Evolutionary conservation across 176 grass and related monocot genomes (phyloP).

Genomic region (Oryza brachyantha): DNA sequence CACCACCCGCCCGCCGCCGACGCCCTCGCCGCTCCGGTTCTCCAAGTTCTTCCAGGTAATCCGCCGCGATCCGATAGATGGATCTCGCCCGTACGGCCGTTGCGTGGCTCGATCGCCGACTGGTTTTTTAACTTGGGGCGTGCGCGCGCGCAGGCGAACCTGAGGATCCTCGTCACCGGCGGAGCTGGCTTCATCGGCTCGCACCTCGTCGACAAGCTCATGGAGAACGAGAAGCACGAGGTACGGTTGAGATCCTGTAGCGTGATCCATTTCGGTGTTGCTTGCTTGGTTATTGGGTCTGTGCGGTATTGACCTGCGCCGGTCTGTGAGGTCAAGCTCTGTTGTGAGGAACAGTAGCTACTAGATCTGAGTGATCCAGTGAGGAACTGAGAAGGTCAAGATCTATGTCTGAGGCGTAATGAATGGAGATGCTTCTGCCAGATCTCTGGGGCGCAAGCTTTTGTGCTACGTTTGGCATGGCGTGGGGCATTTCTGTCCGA

Average conservation of each 20-base stretch:
- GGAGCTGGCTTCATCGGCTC: slow-evolving; percentile 99
- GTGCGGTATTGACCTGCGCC: background rate
- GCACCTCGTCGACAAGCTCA: slow-evolving; percentile 96
- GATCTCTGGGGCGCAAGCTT: slow-evolving; percentile 36
- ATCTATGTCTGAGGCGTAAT: slow-evolving; percentile 27
- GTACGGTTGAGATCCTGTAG: slow-evolving; percentile 41
- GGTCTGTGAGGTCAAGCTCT: slow-evolving; percentile 2
- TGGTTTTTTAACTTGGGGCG: background rate
- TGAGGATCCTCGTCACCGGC: slow-evolving; percentile 93
- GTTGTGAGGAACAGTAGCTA: background rate
- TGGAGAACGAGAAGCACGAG: slow-evolving; percentile 99
- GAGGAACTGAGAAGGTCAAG: background rate
- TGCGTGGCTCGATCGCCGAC: background rate
- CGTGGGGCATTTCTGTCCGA: background rate
- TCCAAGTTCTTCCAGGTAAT: slow-evolving; percentile 98
- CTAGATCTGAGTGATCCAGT: slow-evolving; percentile 28
- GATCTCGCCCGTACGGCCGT: slow-evolving; percentile 1
- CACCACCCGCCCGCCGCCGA: slow-evolving; percentile 77
- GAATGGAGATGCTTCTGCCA: slow-evolving; percentile 22
- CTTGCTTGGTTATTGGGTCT: background rate
- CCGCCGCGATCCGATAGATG: slow-evolving; percentile 15
- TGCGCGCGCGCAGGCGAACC: slow-evolving; percentile 59
- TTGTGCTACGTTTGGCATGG: slow-evolving; percentile 10
- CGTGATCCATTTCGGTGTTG: slow-evolving; percentile 2
- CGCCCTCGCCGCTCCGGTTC: slow-evolving; percentile 91